Conservation (phyloP, 2,329 filamentous ascomycete species). For the Paracoccidioides lutzii region DNA sequence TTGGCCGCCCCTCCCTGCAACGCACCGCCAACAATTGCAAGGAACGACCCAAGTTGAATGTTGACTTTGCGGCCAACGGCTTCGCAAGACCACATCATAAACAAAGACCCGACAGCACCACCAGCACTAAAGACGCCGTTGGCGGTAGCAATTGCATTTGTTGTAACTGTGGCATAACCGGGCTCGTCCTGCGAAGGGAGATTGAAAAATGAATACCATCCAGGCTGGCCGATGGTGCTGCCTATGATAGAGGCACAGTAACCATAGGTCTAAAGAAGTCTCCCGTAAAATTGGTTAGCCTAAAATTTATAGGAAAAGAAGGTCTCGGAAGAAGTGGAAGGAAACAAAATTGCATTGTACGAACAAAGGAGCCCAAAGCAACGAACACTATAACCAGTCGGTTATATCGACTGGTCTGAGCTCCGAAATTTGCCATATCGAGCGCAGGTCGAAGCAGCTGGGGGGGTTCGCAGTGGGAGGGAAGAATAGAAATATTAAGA, state of each 20-base stretch:
- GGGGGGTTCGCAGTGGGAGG: neutral
- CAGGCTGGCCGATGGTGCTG: slow-evolving; percentile 41
- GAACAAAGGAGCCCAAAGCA: slow-evolving; percentile 28
- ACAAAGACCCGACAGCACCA: slow-evolving; percentile 35
- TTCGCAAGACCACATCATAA: slow-evolving; percentile 39
- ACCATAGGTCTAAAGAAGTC: slow-evolving; percentile 34
- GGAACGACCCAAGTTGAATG: slow-evolving; percentile 35
- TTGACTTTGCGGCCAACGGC: slow-evolving; percentile 33
- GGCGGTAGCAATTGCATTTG: slow-evolving; percentile 36
- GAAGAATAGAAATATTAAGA: neutral
- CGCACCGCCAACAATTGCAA: slow-evolving; percentile 35
- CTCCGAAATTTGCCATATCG: slow-evolving; percentile 20
- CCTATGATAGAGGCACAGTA: slow-evolving; percentile 40
- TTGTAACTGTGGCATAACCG: slow-evolving; percentile 36
- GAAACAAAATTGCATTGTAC: slow-evolving; percentile 4
- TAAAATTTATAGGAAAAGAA: neutral
- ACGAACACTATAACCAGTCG: slow-evolving; percentile 28
- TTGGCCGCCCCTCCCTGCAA: slow-evolving; percentile 36
- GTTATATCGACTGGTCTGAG: slow-evolving; percentile 28
- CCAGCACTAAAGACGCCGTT: slow-evolving; percentile 40
- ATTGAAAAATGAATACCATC: slow-evolving; percentile 40
- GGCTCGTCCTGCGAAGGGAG: slow-evolving; percentile 32
- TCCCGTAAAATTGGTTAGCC: neutral
- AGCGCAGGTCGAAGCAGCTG: neutral
- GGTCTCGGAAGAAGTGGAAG: neutral